Base-by-base conservation (phyloP, 1,284 basidiomycete genomes). In the Irpex rosettiformis region DNA sequence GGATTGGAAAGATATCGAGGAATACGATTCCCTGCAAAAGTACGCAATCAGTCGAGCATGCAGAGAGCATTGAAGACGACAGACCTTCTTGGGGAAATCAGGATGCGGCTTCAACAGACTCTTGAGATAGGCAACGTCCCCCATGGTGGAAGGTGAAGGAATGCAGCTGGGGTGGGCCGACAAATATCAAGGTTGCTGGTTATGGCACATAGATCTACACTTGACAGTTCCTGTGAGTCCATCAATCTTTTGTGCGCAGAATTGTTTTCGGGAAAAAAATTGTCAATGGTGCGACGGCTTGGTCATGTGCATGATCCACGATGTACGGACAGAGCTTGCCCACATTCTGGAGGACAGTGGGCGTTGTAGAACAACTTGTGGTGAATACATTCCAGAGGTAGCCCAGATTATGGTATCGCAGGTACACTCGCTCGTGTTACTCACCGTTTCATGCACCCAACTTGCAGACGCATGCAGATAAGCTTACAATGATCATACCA, bases 1-100 rank as follows among this genome's bases (percentile, higher is more conserved):
- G 82, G 69, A 97, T 82, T 11, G 95, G 95, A 73, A 97, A 94
- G 68, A 97, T 92, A 74, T 98, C 94, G 60, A 94, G 77, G 69
- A 94, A 94, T 45, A 79, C 77, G 65, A 94, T 82, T 22, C 91
- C 91, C 90, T 93, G 63, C 8, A 25, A 21, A 55, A 52, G 16
- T 16, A 5, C 18, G 48, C 21, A 21, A 24, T 47, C 1, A 47
- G 43, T 47, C 3, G 22, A 1, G 4, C 22, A 10, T 47, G 1
- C 18, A 47, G 22, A 7, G 22, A 47, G 42, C n/a, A 22, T 29
- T 54, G 55, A 33, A 48, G 37, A 33, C 22, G 16, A 62, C 74
- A 54, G 62, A 92, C 94, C 83, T 94, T 89, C 79, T 93, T 91
- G 29, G 94, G 94, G 68, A 94, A 96, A 71, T 94, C 89, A 18